Evolutionary conservation across 768 basidiomycete species (phyloP).

Genomic region (Russula vinacea): DNA sequence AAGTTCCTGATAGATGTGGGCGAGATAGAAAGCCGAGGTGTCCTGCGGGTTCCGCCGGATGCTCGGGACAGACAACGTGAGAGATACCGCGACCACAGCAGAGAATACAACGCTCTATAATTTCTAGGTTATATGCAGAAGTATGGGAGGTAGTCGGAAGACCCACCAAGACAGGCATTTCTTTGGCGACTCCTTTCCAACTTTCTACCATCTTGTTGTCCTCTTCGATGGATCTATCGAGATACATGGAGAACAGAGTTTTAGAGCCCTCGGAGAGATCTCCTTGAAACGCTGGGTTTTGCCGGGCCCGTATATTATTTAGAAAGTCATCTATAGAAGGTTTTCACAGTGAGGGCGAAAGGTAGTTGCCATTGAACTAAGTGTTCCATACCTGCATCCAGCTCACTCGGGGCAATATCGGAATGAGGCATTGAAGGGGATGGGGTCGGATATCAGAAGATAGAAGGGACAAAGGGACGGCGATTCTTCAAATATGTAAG

Average conservation of each 20-base stretch:
- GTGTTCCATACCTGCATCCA: background rate
- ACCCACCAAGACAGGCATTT: constrained; percentile 19
- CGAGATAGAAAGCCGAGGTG: background rate
- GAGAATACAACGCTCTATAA: constrained; percentile 23
- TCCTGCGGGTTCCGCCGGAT: constrained; percentile 11
- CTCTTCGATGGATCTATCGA: constrained; percentile 12
- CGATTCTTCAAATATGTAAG: no score
- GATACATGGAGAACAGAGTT: constrained; percentile 20
- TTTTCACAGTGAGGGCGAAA: background rate
- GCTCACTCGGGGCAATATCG: background rate
- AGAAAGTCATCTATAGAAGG: background rate
- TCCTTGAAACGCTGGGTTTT: background rate
- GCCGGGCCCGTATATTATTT: background rate
- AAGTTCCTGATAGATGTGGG: constrained; percentile 12
- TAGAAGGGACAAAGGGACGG: background rate
- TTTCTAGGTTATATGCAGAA: background rate
- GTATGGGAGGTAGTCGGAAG: background rate
- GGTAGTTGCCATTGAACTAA: background rate
- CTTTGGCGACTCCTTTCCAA: constrained; percentile 24
- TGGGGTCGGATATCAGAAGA: no score
- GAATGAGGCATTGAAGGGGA: background rate
- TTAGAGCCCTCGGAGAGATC: constrained; percentile 10
- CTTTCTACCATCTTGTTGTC: constrained; percentile 16
- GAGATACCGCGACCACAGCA: constrained; percentile 19
- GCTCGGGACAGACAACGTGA: constrained; percentile 11